These are phyloP conservation scores for Fraxinus albicans DNA, from an alignment of 305 asterid species.

Conservation along the genomic window DNA sequence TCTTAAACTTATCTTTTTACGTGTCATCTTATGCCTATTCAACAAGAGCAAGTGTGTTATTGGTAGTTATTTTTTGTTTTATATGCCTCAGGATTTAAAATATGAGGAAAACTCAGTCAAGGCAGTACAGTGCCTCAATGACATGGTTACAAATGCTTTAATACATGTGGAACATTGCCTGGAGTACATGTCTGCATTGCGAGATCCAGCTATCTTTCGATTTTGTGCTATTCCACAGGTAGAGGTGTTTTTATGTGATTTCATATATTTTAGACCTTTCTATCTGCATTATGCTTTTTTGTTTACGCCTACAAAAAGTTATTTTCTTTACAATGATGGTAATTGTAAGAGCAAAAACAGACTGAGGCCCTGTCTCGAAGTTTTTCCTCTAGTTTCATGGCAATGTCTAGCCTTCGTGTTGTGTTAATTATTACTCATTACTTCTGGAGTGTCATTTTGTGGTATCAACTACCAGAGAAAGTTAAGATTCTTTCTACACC, in stretches of 20 bases:
- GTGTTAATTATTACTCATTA: background rate
- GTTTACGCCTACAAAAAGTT: background rate
- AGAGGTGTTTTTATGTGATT: background rate
- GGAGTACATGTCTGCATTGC: constrained; percentile 66
- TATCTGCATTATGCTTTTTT: background rate
- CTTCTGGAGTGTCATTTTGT: background rate
- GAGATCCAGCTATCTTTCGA: constrained; percentile 79
- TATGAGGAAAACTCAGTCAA: constrained; percentile 81
- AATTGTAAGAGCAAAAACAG: background rate
- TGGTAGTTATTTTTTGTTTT: constrained; percentile 7
- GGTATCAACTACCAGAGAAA: background rate
- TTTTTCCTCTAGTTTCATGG: background rate
- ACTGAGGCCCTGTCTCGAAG: background rate
- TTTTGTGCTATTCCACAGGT: constrained; percentile 63
- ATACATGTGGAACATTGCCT: constrained; percentile 79
- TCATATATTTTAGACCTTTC: background rate
- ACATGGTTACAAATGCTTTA: constrained; percentile 93
- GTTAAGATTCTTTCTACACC: constrained; percentile 1
- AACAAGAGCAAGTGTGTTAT: background rate
- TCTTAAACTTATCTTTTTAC: background rate
- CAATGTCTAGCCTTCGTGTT: background rate
- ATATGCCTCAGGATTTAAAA: constrained; percentile 69
- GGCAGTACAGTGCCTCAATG: constrained; percentile 96
- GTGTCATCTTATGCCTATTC: background rate
- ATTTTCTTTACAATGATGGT: background rate